Evolutionary conservation across 371 early-diverging fungal species (phyloP).

Genomic region (Mucor sp.): DNA sequence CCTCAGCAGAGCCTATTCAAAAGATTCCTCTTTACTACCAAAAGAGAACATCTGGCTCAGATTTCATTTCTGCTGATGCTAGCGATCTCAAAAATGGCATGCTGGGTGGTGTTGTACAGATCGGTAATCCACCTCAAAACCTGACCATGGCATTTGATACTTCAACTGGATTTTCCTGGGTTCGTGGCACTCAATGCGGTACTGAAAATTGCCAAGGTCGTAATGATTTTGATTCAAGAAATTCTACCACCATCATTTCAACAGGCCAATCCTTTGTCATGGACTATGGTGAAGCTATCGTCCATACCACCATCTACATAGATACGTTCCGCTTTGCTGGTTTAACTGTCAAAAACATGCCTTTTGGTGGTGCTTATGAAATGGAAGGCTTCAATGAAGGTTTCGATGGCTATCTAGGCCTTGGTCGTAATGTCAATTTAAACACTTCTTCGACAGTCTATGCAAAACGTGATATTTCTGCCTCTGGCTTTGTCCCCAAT

Average conservation of each 20-base stretch:
- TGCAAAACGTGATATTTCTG: slow-evolving; percentile 35
- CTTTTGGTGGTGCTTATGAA: slow-evolving; percentile 49
- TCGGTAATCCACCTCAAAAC: slow-evolving; percentile 36
- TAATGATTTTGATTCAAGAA: slow-evolving; percentile 35
- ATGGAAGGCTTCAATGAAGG: slow-evolving; percentile 46
- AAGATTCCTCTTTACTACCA: slow-evolving; percentile 21
- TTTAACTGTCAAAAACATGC: slow-evolving; percentile 37
- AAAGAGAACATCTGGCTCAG: background rate
- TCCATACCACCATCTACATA: slow-evolving; percentile 33
- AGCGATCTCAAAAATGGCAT: slow-evolving; percentile 25
- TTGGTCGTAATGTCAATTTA: slow-evolving; percentile 44
- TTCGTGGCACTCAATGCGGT: slow-evolving; percentile 19
- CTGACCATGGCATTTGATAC: slow-evolving; percentile 36
- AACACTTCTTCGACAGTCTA: slow-evolving; percentile 21
- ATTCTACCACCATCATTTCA: slow-evolving; percentile 31
- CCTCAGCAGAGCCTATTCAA: slow-evolving; percentile 17
- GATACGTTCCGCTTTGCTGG: slow-evolving; percentile 42
- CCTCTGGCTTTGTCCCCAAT: slow-evolving; percentile 41
- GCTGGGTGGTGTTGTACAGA: slow-evolving; percentile 25
- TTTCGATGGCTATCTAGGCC: slow-evolving; percentile 54
- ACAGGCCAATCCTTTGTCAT: slow-evolving; percentile 36
- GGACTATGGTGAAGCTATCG: slow-evolving; percentile 40
- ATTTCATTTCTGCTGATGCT: slow-evolving; percentile 16
- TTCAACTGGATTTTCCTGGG: slow-evolving; percentile 34
- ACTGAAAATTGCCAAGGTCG: slow-evolving; percentile 34